Base-by-base conservation (phyloP, 352 stramenopile species). In the Pythium dissimile region DNA sequence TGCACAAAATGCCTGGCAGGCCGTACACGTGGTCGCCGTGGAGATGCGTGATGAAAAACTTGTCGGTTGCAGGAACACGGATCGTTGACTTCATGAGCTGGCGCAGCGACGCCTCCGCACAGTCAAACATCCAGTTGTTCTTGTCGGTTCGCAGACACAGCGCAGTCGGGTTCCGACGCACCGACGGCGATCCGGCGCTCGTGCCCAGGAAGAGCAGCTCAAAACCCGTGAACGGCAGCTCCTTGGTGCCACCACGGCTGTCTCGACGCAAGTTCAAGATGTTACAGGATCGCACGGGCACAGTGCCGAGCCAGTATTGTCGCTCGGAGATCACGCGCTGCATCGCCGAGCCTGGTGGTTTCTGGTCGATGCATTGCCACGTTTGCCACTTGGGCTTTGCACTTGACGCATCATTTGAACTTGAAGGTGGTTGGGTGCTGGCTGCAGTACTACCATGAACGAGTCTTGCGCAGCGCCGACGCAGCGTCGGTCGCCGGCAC, bases 41-140 rank as follows among this genome's bases (percentile, higher is more conserved):
- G 46, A 94, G 28, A 59, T 96, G 87, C 35, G 84, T 78, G 28
- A 96, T 60, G 49, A 96, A 96, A 63, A 96, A 94, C 63, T 86
- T 86, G 62, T 84, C 88, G 5, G 80, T 89, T 13, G 82, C 69
- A 16, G 84, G 74, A 54, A 89, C 81, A 4, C 80, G 76, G 18
- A 92, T 75, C 9, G 73, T 72, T 52, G 75, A 91, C 56, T 86
- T 86, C 65, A 94, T 92, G 23, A 96, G 67, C 54, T 96, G 85
- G 5, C 80, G 69, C 39, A 92, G 56, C 50, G 80, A 90, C 16
- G 82, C 86, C 45, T 96, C 87, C 0, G 80, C 87, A 35, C 85
- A 94, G 68, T 96, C 87, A 49, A 96, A 94, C 73, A 96, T 89
- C 84, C 84, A 96, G 53, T 87, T 93, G 31, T 69, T 72, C 39